Conservation (phyloP, 2,329 filamentous ascomycete species). For the Simplicillium aogashimaense region DNA sequence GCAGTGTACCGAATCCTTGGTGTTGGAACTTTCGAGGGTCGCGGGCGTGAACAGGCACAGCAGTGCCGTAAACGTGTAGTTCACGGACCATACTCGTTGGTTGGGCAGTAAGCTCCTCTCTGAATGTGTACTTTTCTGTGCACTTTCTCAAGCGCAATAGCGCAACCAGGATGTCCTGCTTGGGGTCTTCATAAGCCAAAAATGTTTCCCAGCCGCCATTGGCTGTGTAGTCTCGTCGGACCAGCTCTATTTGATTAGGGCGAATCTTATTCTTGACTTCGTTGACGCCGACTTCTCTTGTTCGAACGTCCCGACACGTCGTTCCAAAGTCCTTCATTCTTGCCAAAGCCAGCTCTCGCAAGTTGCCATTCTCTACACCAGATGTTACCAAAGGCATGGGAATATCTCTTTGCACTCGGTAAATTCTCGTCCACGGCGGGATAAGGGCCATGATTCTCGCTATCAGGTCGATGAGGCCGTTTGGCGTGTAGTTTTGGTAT, state of each 20-base stretch:
- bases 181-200: slow-evolving; percentile 93
- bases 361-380: slow-evolving; percentile 93
- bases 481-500: slow-evolving; percentile 98
- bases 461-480: slow-evolving; percentile 89
- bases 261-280: slow-evolving; percentile 99
- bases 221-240: slow-evolving; percentile 85
- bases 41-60: slow-evolving; percentile 91
- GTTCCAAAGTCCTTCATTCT: slow-evolving; percentile 99
- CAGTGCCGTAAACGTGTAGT: slow-evolving; percentile 92
- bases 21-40: slow-evolving; percentile 98
- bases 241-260: slow-evolving; percentile 89
- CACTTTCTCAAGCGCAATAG: slow-evolving; percentile 85
- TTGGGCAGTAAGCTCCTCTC: slow-evolving; percentile 75
- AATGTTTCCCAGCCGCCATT: slow-evolving; percentile 99
- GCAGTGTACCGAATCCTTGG: slow-evolving; percentile 86
- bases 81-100: slow-evolving; percentile 88
- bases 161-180: slow-evolving; percentile 94
- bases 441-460: slow-evolving; percentile 92
- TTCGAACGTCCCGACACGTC: slow-evolving; percentile 90
- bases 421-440: slow-evolving; percentile 96
- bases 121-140: slow-evolving; percentile 82
- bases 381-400: slow-evolving; percentile 99
- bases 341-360: slow-evolving; percentile 87
- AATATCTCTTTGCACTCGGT: slow-evolving; percentile 95
- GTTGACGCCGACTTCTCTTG: slow-evolving; percentile 94